Percentiles rank a stretch among this genome's conserved stretches.
phyloP scores from a whole-genome alignment of 257 asterid genomes.

The Echites panduratus region DNA sequence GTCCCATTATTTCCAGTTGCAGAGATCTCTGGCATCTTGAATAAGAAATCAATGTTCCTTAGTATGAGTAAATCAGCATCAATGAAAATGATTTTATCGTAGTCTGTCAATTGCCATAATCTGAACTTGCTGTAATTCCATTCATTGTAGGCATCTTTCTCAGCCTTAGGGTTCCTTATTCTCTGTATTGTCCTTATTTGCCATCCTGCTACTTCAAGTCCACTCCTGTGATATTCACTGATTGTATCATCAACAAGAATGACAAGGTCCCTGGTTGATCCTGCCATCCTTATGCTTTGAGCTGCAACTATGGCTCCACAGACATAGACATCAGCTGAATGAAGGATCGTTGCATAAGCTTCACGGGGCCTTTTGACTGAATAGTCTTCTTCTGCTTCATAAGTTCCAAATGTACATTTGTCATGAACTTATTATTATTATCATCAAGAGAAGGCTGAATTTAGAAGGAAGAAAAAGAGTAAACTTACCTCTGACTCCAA shows the following conservation, averaged over 20 bases:
- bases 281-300: slow-evolving; percentile 77
- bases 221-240: slow-evolving; percentile 59
- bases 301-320: slow-evolving; percentile 97
- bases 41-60: slow-evolving; percentile 70
- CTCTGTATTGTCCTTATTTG: slow-evolving; percentile 58
- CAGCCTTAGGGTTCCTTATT: slow-evolving; percentile 84
- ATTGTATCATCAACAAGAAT: slow-evolving; percentile 81
- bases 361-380: slow-evolving; percentile 46
- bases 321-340: slow-evolving; percentile 77
- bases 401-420: not conserved
- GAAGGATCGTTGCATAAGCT: slow-evolving; percentile 90
- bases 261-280: slow-evolving; percentile 80
- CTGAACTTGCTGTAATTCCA: slow-evolving; percentile 97
- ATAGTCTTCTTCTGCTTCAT: slow-evolving; percentile 33
- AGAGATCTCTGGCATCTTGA: slow-evolving; percentile 74
- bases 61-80: slow-evolving; percentile 80
- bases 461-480: not conserved
- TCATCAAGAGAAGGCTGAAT: too few species aligned
- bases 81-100: slow-evolving; percentile 71
- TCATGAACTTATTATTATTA: not conserved
- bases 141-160: slow-evolving; percentile 84
- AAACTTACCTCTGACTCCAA: slow-evolving; percentile 49
- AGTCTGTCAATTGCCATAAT: slow-evolving; percentile 85
- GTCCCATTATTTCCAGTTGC: slow-evolving; percentile 92
- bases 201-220: slow-evolving; percentile 85